Conservation (phyloP, 331 rosid species). For the Arachis monticola region DNA sequence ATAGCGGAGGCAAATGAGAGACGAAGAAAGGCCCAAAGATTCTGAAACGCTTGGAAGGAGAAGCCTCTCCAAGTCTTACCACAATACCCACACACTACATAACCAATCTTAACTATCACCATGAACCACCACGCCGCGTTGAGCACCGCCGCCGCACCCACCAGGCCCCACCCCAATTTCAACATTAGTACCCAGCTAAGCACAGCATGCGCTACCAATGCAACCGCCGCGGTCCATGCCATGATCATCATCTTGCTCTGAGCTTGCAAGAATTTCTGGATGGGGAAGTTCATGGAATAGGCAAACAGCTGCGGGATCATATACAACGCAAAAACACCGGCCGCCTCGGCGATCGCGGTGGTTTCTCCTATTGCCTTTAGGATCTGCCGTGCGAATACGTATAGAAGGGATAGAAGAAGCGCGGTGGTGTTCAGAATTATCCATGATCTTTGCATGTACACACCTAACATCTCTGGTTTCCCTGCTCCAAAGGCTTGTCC, state of each 20-base stretch:
- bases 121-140: slow-evolving; percentile 71
- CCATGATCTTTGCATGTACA: slow-evolving; percentile 89
- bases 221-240: slow-evolving; percentile 56
- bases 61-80: slow-evolving; percentile 75
- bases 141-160: slow-evolving; percentile 65
- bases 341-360: slow-evolving; percentile 53
- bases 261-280: slow-evolving; percentile 73
- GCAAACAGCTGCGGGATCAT: slow-evolving; percentile 90
- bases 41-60: slow-evolving; percentile 63
- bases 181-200: slow-evolving; percentile 70
- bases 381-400: slow-evolving; percentile 59
- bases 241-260: slow-evolving; percentile 85
- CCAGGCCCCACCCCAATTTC: slow-evolving; percentile 61
- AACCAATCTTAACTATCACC: slow-evolving; percentile 56
- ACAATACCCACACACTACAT: slow-evolving; percentile 62
- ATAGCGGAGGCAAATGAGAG: slow-evolving; percentile 71
- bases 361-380: slow-evolving; percentile 61
- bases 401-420: slow-evolving; percentile 38
- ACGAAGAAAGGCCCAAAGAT: slow-evolving; percentile 67
- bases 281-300: slow-evolving; percentile 67
- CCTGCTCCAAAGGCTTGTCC: slow-evolving; percentile 91
- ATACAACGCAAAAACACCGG: slow-evolving; percentile 65
- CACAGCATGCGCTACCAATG: slow-evolving; percentile 56
- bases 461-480: slow-evolving; percentile 70
- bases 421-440: slow-evolving; percentile 54